Conservation (phyloP, 345 rosid species). For the Viola odorata region DNA sequence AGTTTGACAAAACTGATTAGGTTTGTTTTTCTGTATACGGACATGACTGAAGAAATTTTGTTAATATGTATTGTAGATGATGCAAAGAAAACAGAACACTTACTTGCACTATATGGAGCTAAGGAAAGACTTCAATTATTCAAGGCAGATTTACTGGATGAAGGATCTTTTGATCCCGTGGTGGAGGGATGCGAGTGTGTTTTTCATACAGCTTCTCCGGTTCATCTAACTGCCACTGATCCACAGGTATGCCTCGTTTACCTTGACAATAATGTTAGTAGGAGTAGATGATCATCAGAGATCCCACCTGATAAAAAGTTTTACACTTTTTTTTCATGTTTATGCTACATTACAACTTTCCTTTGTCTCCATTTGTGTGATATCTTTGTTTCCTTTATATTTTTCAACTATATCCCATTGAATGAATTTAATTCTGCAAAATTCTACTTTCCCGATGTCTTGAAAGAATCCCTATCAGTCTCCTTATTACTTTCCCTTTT, state of each 20-base stretch:
- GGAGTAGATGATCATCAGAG: too few relatives aligned
- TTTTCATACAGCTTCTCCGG: conserved; percentile 9
- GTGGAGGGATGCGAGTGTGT: conserved; percentile 12
- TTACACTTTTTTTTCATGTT: not conserved
- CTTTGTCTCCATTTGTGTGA: too few relatives aligned
- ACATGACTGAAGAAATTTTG: too few relatives aligned
- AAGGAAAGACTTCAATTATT: conserved; percentile 11
- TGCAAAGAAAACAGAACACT: conserved; percentile 4
- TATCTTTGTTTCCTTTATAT: too few relatives aligned
- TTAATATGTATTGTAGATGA: not conserved
- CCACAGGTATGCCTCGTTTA: not conserved
- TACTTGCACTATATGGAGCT: conserved; percentile 10
- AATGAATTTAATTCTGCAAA: not conserved
- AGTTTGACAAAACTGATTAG: too few relatives aligned
- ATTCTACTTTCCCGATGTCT: not conserved
- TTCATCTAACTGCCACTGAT: not conserved
- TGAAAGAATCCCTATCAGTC: too few relatives aligned
- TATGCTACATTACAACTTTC: too few relatives aligned
- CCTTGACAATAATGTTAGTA: too few relatives aligned
- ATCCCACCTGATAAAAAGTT: not conserved
- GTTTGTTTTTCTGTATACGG: too few relatives aligned
- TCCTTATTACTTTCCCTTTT: not conserved
- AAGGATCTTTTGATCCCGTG: conserved; percentile 10
- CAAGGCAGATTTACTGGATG: conserved; percentile 9
- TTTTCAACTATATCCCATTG: not conserved